Evolutionary conservation across 306 rosid species (phyloP), one percentile per base, ranked within the genome.

Genomic region (Cucurbita maxima): DNA sequence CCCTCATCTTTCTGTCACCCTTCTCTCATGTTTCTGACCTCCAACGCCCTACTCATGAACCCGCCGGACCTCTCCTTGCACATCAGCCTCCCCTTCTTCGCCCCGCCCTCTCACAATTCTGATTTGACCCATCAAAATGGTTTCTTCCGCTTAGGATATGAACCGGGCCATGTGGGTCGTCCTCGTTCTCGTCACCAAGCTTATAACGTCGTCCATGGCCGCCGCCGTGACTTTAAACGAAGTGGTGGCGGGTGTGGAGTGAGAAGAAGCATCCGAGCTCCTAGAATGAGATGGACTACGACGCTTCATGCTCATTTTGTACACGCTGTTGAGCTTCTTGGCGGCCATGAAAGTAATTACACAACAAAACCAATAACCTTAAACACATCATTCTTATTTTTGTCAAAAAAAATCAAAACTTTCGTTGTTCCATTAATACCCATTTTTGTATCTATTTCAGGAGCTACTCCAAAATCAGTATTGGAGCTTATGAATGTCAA

Each of bases 391-490:
- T 61, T 61, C 48, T 10, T 0, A 10, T 25, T 58, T 58, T 12
- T 20, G 2, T 5, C 18, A n/a, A 51, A 0, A 56, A 56, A 57
- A 22, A 10, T 3, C 15, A 20, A 18, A 19, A 44, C 61, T 20
- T 3, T 9, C 6, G 37, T 41, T 53, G 7, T 30, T 30, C 34
- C 3, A 53, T 53, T 40, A 4, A 4, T 5, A 10, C 25, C 22
- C 58, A 6, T n/a, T 53, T 53, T 16, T 58, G 6, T 25, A 5
- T 63, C 14, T n/a, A 1, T 67, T 22, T 41, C 82, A 92, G 98
- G 96, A 84, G 96, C 98, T 61, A 92, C 98, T 13, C 98, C 98
- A 6, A 89, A 92, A 82, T 92, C 98, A 8, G 98, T 92, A 58
- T 80, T 89, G 77, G 98, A 92, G 86, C 80, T 92, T 77, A 90